Evolutionary conservation across 2,329 filamentous ascomycete species (phyloP).

Genomic region (Penicillium verrucosum): DNA sequence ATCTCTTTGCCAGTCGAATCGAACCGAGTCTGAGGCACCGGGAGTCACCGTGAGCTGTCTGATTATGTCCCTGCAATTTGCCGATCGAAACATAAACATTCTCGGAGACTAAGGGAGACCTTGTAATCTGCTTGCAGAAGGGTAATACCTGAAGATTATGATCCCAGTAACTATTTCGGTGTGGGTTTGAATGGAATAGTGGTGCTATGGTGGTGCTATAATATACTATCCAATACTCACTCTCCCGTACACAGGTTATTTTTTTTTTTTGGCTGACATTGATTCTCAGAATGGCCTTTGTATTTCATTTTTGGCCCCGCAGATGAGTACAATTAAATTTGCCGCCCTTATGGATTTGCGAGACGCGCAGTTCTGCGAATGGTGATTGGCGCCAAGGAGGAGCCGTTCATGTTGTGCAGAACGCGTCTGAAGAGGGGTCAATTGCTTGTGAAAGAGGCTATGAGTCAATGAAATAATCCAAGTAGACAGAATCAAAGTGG

Average conservation of each 20-base stretch:
- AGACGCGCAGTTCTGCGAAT: slow-evolving; percentile 26
- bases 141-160: background rate
- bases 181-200: background rate
- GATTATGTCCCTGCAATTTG: slow-evolving; percentile 30
- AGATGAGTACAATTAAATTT: slow-evolving; percentile 15
- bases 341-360: slow-evolving; percentile 15
- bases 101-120: slow-evolving; percentile 10
- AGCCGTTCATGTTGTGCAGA: slow-evolving; percentile 30
- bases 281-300: background rate
- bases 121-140: background rate
- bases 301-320: slow-evolving; percentile 11
- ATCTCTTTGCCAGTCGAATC: slow-evolving; percentile 68
- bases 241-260: background rate
- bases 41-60: slow-evolving; percentile 4
- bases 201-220: background rate
- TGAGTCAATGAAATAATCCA: slow-evolving; percentile 3
- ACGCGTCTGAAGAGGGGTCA: slow-evolving; percentile 16
- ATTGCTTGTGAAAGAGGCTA: background rate
- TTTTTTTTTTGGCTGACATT: background rate
- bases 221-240: background rate
- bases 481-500: background rate
- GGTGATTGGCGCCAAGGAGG: slow-evolving; percentile 24
- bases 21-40: slow-evolving; percentile 19
- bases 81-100: slow-evolving; percentile 19
- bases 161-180: background rate